Base-by-base conservation (phyloP, 2,329 filamentous ascomycete species). In the Ilyonectria robusta region DNA sequence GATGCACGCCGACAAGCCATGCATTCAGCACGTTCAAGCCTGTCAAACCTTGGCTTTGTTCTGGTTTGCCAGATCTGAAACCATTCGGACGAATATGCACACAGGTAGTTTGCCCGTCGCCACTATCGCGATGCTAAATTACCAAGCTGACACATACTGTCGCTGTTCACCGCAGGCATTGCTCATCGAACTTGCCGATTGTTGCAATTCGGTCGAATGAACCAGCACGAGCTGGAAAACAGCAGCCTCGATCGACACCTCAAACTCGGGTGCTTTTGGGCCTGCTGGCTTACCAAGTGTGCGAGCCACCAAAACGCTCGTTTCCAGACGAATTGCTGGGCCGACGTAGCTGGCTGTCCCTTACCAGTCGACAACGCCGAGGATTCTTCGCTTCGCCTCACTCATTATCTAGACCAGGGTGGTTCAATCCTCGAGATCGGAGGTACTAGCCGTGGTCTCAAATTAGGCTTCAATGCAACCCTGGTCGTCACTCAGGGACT, bases 271-370 rank as follows among this genome's bases (percentile, higher is more conserved):
- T 51, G 48, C 48, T 51, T 51, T 10, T 51, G 48, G 48, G 48
- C 48, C 8, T 51, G 48, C 48, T 51, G 48, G 48, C 26, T 51
- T 13, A 51, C 48, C 26, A 33, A 33, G 15, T 51, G 48, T 33
- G 48, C 48, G 6, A 51, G 48, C 29, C 48, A 51, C 11, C 26
- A 33, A n/a, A 51, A 51, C 26, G 26, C 48, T 8, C 26, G 15
- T 4, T 51, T 51, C 48, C 26, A 33, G 26, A 19, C 23, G 10
- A 23, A 31, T 31, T 51, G 26, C 29, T 51, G 48, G 48, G 26
- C 23, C 29, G 48, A 51, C 9, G 48, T 51, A 13, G 29, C 29
- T 10, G 29, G 26, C 6, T 33, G 26, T n/a, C 48, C 48, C 8
- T 33, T 51, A 6, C 48, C 48, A 29, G 9, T 31, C 17, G 29